Conservation (phyloP, 441 rosid species). For the Caryocar brasiliense region DNA sequence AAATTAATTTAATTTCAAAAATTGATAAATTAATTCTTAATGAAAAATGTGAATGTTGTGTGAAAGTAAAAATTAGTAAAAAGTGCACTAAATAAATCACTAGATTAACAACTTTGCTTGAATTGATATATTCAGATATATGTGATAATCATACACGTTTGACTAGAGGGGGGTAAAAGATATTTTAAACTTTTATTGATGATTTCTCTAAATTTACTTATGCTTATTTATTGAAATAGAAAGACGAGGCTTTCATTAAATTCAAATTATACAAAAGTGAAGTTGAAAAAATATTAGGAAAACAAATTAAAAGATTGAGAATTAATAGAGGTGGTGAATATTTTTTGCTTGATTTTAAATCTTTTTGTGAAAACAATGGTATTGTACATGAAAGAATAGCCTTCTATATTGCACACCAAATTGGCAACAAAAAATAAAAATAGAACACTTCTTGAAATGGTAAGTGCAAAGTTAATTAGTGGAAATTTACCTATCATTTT, state of each 20-base stretch:
- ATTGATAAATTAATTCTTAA: no score
- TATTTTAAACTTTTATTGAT: neutral
- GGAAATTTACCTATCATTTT: neutral
- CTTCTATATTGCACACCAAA: neutral
- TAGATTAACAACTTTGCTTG: no score
- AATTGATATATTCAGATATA: neutral
- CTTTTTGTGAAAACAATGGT: neutral
- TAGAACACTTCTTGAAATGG: neutral
- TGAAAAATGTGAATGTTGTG: no score
- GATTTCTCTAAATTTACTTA: neutral
- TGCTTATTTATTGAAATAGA: neutral
- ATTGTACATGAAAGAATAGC: neutral
- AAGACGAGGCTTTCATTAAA: neutral
- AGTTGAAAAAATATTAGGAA: neutral
- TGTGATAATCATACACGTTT: neutral
- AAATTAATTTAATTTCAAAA: no score
- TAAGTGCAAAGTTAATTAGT: neutral
- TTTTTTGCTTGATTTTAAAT: neutral
- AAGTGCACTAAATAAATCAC: no score
- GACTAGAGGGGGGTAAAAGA: neutral
- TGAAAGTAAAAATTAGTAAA: no score
- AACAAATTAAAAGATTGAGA: no score
- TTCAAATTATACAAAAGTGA: neutral
- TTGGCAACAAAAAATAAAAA: neutral
- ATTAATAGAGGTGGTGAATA: no score